Base-by-base conservation (phyloP, 495 filamentous ascomycete species). In the Pyronema omphalodes region DNA sequence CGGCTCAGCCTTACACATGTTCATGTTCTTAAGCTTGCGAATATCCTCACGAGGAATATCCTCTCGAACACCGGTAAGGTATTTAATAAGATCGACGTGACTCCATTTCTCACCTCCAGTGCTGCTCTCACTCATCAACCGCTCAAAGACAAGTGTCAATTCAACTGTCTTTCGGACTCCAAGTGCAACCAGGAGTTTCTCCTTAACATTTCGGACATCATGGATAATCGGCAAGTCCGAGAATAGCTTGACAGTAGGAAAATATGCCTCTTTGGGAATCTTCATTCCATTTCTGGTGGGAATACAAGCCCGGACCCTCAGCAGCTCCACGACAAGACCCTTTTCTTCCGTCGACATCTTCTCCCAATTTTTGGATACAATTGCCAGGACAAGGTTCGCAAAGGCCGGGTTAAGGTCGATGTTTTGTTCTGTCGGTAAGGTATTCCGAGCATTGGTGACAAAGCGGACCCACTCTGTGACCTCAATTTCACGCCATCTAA, bases 271-370 rank as follows among this genome's bases (percentile, higher is more conserved):
- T 9, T 69, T 68, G 17, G 93, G 93, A 61, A 77, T 82, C 58
- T 74, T 84, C 89, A 96, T 89, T 8, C 93, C 93, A 57, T 81
- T 66, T 62, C 82, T 94, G 0, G 93, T 96, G 0, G 93, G 93
- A 55, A 99, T 88, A 23, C 91, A 75, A 3, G 85, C 81, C 34
- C 80, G 72, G 19, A 73, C 70, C 41, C 76, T 73, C 8, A 96
- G 68, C 7, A 83, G 66, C 9, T 72, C 69, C 12, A 77, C 63
- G 11, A 93, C 68, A 11, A 75, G 78, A 14, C 75, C 71, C 64
- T 83, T 93, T 3, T 79, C 80, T 15, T 71, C 68, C 29, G 69
- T 66, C 54, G 76, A 81, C 11, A 94, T 64, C 19, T 69, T 71
- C 9, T 95, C 89, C 88, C 88, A 98, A 53, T 81, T 76, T 64